phyloP scores from a whole-genome alignment of 1,139 yeast species.

The Wickerhamiella pararugosa region DNA sequence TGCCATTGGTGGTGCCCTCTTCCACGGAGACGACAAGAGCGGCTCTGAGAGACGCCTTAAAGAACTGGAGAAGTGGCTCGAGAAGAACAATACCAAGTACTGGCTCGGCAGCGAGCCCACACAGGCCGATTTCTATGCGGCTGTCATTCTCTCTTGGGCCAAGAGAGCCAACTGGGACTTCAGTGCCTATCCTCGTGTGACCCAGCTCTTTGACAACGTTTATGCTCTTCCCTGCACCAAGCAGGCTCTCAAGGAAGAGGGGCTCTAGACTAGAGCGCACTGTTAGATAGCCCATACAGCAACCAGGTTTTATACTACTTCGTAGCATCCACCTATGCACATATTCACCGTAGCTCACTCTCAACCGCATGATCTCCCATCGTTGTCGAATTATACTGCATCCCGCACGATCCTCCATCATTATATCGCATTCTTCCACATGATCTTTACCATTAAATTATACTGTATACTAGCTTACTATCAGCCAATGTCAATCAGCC shows the following conservation, averaged over 20 bases:
- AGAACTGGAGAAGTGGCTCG: slow-evolving; percentile 5
- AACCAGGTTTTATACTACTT: too few species aligned
- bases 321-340: too few species aligned
- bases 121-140: slow-evolving; percentile 8
- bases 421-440: too few species aligned
- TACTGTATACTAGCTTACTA: too few species aligned
- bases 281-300: too few species aligned
- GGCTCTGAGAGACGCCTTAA: not conserved
- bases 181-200: slow-evolving; percentile 4
- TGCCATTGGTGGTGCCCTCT: not conserved
- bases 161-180: not conserved
- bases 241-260: slow-evolving; percentile 9
- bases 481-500: too few species aligned
- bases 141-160: slow-evolving; percentile 8
- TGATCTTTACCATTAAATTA: too few species aligned
- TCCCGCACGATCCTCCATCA: too few species aligned
- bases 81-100: slow-evolving; percentile 1
- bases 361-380: too few species aligned
- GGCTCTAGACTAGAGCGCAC: not conserved
- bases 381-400: too few species aligned
- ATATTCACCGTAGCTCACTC: too few species aligned
- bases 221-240: slow-evolving; percentile 1
- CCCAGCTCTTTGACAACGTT: slow-evolving; percentile 7
- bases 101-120: slow-evolving; percentile 8
- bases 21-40: not conserved